Conservation (phyloP, 106 monocot genomes). For the Platanthera zijinensis region DNA sequence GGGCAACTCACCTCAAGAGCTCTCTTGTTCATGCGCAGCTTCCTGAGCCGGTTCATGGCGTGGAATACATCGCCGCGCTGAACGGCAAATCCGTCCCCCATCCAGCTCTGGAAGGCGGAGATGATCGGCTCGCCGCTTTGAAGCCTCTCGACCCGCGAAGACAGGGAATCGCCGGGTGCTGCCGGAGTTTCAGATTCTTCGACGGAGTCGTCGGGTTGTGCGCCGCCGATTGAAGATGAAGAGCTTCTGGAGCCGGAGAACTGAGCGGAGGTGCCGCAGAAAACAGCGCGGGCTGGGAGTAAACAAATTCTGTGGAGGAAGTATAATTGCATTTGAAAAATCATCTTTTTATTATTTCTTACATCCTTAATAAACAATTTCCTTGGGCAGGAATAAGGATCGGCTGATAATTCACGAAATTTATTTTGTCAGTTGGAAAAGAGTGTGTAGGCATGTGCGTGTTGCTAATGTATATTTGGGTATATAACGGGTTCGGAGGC, state of each 20-base stretch:
- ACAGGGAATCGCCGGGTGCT: slow-evolving; percentile 27
- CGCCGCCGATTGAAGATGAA: not conserved
- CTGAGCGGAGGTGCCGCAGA: too few species aligned
- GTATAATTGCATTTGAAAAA: not conserved
- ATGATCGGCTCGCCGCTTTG: slow-evolving; percentile 31
- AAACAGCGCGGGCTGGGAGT: not conserved
- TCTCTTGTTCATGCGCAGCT: slow-evolving; percentile 47
- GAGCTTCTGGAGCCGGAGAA: not conserved
- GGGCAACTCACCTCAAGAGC: slow-evolving; percentile 69
- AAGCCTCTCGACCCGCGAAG: slow-evolving; percentile 62
- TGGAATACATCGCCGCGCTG: slow-evolving; percentile 75
- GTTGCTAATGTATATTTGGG: too few species aligned
- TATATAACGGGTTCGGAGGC: too few species aligned
- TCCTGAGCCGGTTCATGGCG: slow-evolving; percentile 75
- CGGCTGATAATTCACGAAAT: too few species aligned
- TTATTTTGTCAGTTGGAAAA: too few species aligned
- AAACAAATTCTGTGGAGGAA: not conserved
- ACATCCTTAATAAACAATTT: too few species aligned
- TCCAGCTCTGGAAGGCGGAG: slow-evolving; percentile 79
- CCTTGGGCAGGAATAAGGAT: too few species aligned
- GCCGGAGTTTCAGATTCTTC: not conserved
- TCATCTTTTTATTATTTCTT: too few species aligned
- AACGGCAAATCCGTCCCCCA: slow-evolving; percentile 66
- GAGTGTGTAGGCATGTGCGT: too few species aligned
- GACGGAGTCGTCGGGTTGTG: too few species aligned